These are phyloP conservation scores for Ophiostoma novo-ulmi DNA, from an alignment of 2,329 filamentous ascomycete genomes.

Conservation along the genomic window DNA sequence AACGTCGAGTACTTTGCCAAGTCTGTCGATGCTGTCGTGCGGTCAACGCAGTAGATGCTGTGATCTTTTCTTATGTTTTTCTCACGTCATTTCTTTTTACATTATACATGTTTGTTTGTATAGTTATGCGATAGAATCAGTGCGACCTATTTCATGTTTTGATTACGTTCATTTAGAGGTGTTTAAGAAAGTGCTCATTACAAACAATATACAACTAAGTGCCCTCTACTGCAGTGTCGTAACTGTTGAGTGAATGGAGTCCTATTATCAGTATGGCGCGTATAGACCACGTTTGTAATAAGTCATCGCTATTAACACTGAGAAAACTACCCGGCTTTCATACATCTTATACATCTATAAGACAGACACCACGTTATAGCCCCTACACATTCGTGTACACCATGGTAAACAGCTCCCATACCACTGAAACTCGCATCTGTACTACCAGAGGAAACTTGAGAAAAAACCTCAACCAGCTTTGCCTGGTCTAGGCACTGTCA, in stretches of 20 bases:
- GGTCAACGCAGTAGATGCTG: conserved; percentile 37
- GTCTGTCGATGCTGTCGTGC: conserved; percentile 79
- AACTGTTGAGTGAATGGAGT: background rate
- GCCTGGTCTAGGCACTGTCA: background rate
- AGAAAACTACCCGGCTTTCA: background rate
- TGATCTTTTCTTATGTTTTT: background rate
- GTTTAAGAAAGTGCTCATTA: background rate
- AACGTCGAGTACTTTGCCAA: conserved; percentile 93
- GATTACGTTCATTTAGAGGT: background rate
- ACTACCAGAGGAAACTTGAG: background rate
- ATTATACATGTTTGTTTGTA: conserved; percentile 1
- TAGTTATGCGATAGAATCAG: background rate
- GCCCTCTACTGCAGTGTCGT: no score
- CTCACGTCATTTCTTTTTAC: background rate
- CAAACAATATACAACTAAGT: no score
- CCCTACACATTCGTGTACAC: no score
- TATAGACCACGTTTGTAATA: background rate
- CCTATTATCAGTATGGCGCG: background rate
- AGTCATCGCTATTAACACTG: background rate
- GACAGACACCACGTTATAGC: background rate
- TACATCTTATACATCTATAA: background rate
- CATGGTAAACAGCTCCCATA: background rate
- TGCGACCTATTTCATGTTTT: background rate
- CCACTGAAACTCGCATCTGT: background rate
- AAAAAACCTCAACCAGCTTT: background rate